Percentiles rank a stretch among this genome's conserved stretches.
These are phyloP conservation scores for Panicum miliaceum DNA, from an alignment of 176 grass and related monocot species.

Conservation along the genomic window DNA sequence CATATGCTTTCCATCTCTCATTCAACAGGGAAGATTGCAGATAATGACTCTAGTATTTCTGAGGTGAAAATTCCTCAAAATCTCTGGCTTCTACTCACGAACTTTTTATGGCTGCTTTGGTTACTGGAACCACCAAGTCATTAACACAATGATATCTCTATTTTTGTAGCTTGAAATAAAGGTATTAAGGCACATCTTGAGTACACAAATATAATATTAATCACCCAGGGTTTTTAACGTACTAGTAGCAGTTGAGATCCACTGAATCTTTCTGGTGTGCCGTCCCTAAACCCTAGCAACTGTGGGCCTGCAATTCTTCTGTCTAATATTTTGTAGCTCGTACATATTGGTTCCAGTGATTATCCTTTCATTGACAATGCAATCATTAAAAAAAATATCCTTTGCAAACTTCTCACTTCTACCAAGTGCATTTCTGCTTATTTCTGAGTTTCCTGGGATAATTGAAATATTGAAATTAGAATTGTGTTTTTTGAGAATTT, in stretches of 20 bases:
- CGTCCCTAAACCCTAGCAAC: conserved; percentile 23
- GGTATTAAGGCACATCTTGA: neutral
- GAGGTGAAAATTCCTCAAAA: conserved; percentile 57
- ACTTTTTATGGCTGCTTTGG: neutral
- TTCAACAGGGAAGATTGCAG: conserved; percentile 40
- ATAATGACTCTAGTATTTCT: conserved; percentile 50
- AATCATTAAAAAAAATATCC: neutral
- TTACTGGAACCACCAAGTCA: neutral
- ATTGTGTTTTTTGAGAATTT: neutral
- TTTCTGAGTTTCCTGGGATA: neutral
- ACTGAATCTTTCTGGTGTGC: neutral
- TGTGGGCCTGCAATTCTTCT: conserved; percentile 2
- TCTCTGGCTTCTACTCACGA: neutral
- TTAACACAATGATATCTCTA: neutral
- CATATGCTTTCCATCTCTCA: conserved; percentile 57
- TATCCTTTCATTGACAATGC: conserved; percentile 4
- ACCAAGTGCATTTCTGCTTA: conserved; percentile 4
- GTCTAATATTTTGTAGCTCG: conserved; percentile 8
- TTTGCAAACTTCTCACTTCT: neutral
- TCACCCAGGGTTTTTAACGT: neutral
- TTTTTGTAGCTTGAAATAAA: neutral
- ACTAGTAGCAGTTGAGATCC: conserved; percentile 5
- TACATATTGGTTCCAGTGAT: conserved; percentile 5
- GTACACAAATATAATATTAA: neutral
- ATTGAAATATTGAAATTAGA: too few relatives aligned